phyloP scores from a whole-genome alignment of 2,329 filamentous ascomycete genomes.

The Microascus cirrosus region DNA sequence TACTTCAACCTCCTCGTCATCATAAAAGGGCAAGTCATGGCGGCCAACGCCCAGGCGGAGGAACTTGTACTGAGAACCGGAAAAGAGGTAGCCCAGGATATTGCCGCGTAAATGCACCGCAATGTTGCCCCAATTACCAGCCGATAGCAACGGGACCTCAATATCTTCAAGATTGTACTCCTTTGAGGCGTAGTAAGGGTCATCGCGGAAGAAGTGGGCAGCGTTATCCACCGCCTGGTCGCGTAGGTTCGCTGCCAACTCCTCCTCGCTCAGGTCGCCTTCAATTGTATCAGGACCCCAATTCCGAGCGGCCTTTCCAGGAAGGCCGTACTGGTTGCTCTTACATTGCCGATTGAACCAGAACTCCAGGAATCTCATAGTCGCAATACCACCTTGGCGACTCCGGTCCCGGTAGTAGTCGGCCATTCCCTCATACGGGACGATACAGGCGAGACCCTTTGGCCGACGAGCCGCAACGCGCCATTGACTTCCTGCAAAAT shows the following conservation, averaged over 20 bases:
- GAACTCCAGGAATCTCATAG: slow-evolving; percentile 46
- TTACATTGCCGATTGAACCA: slow-evolving; percentile 48
- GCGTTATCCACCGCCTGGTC: slow-evolving; percentile 31
- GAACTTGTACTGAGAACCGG: slow-evolving; percentile 57
- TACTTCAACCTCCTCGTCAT: slow-evolving; percentile 54
- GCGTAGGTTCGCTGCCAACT: slow-evolving; percentile 30
- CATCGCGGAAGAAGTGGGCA: slow-evolving; percentile 39
- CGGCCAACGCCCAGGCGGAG: slow-evolving; percentile 58
- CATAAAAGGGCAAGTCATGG: slow-evolving; percentile 65
- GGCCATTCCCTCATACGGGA: slow-evolving; percentile 41
- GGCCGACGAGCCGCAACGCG: slow-evolving; percentile 31
- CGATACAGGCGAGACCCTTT: slow-evolving; percentile 30
- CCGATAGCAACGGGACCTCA: slow-evolving; percentile 53
- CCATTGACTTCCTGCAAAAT: slow-evolving; percentile 33
- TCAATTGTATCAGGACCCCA: slow-evolving; percentile 40
- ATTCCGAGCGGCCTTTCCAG: slow-evolving; percentile 24
- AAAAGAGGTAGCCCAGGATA: slow-evolving; percentile 51
- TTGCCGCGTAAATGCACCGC: slow-evolving; percentile 59
- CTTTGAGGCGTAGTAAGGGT: slow-evolving; percentile 26
- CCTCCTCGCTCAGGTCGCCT: slow-evolving; percentile 39
- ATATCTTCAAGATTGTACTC: slow-evolving; percentile 54
- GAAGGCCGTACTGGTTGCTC: slow-evolving; percentile 55
- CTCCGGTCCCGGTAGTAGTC: slow-evolving; percentile 46
- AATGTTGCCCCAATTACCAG: slow-evolving; percentile 64
- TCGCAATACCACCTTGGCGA: slow-evolving; percentile 50